Evolutionary conservation across 1,284 basidiomycete genomes (phyloP).

Genomic region (Ceratobasidium sp.): DNA sequence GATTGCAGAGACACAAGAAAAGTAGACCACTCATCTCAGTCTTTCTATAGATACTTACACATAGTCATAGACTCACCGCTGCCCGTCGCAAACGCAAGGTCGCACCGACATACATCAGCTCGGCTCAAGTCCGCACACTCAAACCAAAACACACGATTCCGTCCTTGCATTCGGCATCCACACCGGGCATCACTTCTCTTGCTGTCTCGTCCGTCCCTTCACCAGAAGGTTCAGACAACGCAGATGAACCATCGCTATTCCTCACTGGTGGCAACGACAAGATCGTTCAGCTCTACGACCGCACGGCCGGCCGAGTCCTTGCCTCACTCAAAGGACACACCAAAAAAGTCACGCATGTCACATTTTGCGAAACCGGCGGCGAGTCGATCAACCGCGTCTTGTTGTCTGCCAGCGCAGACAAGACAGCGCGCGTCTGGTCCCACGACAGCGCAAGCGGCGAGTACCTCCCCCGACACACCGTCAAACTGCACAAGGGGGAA

Average conservation of each 20-base stretch:
- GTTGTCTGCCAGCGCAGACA: constrained; percentile 88
- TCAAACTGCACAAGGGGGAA: constrained; percentile 86
- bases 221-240: constrained; percentile 53
- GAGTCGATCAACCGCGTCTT: constrained; percentile 65
- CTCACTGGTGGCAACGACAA: constrained; percentile 98
- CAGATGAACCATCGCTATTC: constrained; percentile 69
- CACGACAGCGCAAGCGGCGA: constrained; percentile 76
- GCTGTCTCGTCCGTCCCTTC: constrained; percentile 64
- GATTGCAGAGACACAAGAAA: constrained; percentile 82
- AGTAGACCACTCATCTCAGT: constrained; percentile 44
- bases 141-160: constrained; percentile 79
- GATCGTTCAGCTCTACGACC: constrained; percentile 93
- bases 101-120: constrained; percentile 78
- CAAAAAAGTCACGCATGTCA: constrained; percentile 89
- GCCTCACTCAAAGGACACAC: constrained; percentile 95
- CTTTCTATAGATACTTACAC: neutral
- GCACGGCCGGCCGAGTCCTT: constrained; percentile 83
- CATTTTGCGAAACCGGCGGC: constrained; percentile 78
- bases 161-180: constrained; percentile 92
- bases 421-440: constrained; percentile 91
- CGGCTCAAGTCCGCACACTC: constrained; percentile 78
- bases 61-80: constrained; percentile 66
- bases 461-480: constrained; percentile 77
- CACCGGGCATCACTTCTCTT: constrained; percentile 87
- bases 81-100: constrained; percentile 93